Base-by-base conservation (phyloP, 2,329 filamentous ascomycete genomes). In the Byssothecium circinans region DNA sequence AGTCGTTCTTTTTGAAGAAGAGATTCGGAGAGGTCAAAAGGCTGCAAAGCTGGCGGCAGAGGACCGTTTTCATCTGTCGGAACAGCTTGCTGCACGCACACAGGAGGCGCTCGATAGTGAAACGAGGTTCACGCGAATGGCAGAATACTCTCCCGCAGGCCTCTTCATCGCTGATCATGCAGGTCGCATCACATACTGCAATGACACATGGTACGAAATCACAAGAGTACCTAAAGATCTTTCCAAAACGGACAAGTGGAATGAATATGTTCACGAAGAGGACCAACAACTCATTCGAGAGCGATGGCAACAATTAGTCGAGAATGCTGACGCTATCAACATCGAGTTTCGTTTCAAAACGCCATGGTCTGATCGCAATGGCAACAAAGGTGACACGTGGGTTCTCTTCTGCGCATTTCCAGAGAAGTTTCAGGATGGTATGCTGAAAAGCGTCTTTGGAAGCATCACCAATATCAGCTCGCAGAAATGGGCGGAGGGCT, bases 391-490 rank as follows among this genome's bases (percentile, higher is more conserved):
- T 75, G 86, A 89, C 53, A 89, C 86, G 0, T 91, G 88, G 88
- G 87, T 87, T 1, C 70, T 91, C 23, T 86, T 91, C 77, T 88
- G 82, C 45, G 87, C 86, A 0, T 90, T 87, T 56, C 87, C 87
- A 0, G 87, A 91, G 58, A 86, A 81, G 60, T 79, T 86, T 51
- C 72, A 76, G 1, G 74, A 81, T 22, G 87, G 86, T 3, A 74
- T 75, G 22, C 77, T 91, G 42, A 89, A 89, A 72, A 83, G 85
- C 52, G 85, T 91, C 2, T 91, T 91, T 58, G 88, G 87, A 43
- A 88, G 85, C 62, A 86, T 95, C 42, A 92, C 89, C 0, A 89
- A 95, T 62, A 95, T 95, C 54, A 90, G 87, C 15, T 82, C 87
- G 44, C 88, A 94, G 65, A 95, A 95, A 67, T 86, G 86, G 78